A percentile compares a stretch with the other conserved stretches of the same genome.
Conservation (phyloP, 257 asterid species). For the Salvia rosmarinus region DNA sequence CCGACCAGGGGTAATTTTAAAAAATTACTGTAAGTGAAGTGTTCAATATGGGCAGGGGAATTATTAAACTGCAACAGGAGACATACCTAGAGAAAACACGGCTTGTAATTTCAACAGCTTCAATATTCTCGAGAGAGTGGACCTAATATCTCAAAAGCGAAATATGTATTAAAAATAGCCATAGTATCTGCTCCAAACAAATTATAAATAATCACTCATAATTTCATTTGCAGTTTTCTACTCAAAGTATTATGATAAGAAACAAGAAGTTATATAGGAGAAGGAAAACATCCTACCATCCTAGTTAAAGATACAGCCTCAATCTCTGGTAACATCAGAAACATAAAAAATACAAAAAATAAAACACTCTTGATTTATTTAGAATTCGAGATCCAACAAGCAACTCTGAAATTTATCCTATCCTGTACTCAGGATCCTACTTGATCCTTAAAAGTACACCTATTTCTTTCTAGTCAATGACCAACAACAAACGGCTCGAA, state of each 20-base stretch:
- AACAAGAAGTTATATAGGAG: not conserved
- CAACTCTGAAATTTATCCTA: not conserved
- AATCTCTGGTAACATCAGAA: not conserved
- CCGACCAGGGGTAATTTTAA: slow-evolving; percentile 13
- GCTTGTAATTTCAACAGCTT: slow-evolving; percentile 84
- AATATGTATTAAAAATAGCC: slow-evolving; percentile 31
- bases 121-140: slow-evolving; percentile 79
- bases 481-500: not conserved
- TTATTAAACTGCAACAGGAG: slow-evolving; percentile 18
- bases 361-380: not conserved
- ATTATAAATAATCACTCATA: not conserved
- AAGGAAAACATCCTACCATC: not conserved
- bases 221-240: not conserved
- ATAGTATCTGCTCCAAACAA: slow-evolving; percentile 23
- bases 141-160: slow-evolving; percentile 62
- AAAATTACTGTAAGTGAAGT: not conserved
- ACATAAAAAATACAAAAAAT: not conserved
- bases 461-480: not conserved
- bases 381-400: not conserved
- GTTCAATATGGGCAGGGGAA: slow-evolving; percentile 12
- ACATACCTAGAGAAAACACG: slow-evolving; percentile 71
- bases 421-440: not conserved
- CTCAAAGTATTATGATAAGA: slow-evolving; percentile 6
- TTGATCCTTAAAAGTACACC: not conserved
- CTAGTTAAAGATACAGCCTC: not conserved